Evolutionary conservation across 257 asterid genomes (phyloP).

Genomic region (Lithospermum erythrorhizon): DNA sequence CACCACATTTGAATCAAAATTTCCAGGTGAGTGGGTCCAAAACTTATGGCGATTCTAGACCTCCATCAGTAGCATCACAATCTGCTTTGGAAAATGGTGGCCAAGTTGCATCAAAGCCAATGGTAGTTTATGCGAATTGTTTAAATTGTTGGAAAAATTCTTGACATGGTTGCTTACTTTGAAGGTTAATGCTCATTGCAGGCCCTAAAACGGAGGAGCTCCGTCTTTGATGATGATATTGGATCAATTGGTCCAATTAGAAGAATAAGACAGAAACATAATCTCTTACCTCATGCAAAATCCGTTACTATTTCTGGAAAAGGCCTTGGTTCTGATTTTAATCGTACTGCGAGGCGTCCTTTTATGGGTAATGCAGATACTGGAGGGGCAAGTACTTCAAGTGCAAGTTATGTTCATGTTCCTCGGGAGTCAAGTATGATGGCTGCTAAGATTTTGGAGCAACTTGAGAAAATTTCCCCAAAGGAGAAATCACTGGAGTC

Average conservation of each 20-base stretch:
- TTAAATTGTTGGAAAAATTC: slow-evolving; percentile 2
- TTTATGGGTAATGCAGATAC: slow-evolving; percentile 22
- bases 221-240: slow-evolving; percentile 61
- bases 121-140: slow-evolving; percentile 24
- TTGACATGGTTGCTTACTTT: slow-evolving; percentile 1
- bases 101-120: slow-evolving; percentile 26
- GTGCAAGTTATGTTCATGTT: slow-evolving; percentile 35
- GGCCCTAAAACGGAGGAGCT: slow-evolving; percentile 74
- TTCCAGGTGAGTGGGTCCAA: slow-evolving; percentile 46
- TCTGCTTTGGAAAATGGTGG: slow-evolving; percentile 28
- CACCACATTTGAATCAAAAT: slow-evolving; percentile 7
- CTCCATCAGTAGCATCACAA: slow-evolving; percentile 25
- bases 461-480: slow-evolving; percentile 51
- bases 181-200: slow-evolving; percentile 20
- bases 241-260: slow-evolving; percentile 71
- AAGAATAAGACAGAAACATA: slow-evolving; percentile 67
- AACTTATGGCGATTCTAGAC: slow-evolving; percentile 31
- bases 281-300: slow-evolving; percentile 31
- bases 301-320: slow-evolving; percentile 23
- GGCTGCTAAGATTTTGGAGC: slow-evolving; percentile 65
- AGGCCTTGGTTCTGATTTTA: slow-evolving; percentile 32
- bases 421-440: slow-evolving; percentile 48
- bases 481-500: slow-evolving; percentile 47
- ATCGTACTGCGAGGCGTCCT: slow-evolving; percentile 22
- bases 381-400: slow-evolving; percentile 28